Evolutionary conservation across 441 rosid genomes (phyloP).

Genomic region (Sinapis alba): DNA sequence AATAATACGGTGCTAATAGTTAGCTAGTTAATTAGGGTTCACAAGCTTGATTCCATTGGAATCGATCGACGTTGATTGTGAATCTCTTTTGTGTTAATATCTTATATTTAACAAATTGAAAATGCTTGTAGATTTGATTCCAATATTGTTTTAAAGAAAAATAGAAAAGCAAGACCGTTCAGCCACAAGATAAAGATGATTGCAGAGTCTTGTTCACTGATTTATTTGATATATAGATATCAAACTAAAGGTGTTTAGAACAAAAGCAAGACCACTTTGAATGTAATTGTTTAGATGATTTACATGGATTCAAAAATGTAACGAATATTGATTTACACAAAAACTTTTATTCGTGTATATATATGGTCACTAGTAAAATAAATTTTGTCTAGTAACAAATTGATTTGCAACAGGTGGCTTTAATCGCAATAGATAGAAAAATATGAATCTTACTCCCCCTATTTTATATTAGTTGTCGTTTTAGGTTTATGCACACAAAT

Average conservation of each 20-base stretch:
- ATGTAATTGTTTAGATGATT: constrained; percentile 28
- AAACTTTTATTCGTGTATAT: not conserved
- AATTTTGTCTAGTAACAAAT: not conserved
- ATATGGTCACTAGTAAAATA: not conserved
- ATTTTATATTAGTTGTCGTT: too few species aligned
- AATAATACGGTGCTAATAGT: not conserved
- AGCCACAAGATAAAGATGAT: constrained; percentile 37
- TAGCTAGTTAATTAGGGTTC: constrained; percentile 1
- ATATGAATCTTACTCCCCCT: constrained; percentile 16
- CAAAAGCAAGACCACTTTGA: constrained; percentile 26
- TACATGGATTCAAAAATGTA: constrained; percentile 14
- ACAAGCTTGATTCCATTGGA: not conserved
- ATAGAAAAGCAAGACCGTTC: constrained; percentile 28
- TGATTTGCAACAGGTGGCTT: constrained; percentile 10
- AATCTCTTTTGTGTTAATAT: constrained; percentile 38
- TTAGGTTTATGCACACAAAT: too few species aligned
- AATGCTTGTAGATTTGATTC: constrained; percentile 35
- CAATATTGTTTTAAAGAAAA: not conserved
- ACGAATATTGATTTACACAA: not conserved
- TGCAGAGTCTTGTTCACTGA: constrained; percentile 31
- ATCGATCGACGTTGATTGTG: constrained; percentile 33
- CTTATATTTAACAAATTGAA: constrained; percentile 19
- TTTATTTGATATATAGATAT: constrained; percentile 28
- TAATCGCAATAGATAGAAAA: not conserved
- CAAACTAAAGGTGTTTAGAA: constrained; percentile 13